Evolutionary conservation across 1,284 basidiomycete species (phyloP).

Genomic region (Fomitopsis betulina): DNA sequence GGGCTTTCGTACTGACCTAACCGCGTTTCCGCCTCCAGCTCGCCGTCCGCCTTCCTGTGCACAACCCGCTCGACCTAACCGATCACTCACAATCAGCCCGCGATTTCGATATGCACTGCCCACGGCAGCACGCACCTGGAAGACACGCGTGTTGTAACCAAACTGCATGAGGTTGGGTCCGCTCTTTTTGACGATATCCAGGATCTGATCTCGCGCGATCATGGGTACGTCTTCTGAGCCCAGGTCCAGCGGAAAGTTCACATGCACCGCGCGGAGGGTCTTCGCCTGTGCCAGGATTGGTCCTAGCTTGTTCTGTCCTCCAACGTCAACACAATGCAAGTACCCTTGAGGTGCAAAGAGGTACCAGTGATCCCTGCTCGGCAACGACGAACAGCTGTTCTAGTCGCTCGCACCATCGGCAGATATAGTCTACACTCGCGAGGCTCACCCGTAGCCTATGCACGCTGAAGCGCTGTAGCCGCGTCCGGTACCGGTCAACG

Average conservation of each 20-base stretch:
- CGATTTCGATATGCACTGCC: neutral
- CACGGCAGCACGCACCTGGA: constrained; percentile 35
- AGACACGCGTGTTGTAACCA: constrained; percentile 38
- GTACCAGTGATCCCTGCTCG: constrained; percentile 43
- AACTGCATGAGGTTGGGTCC: constrained; percentile 28
- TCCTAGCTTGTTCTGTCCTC: constrained; percentile 32
- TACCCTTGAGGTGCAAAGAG: neutral
- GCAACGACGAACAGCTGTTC: constrained; percentile 60
- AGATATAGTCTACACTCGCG: constrained; percentile 48
- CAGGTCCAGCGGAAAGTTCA: constrained; percentile 43
- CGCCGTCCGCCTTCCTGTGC: constrained; percentile 30
- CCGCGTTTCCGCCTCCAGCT: constrained; percentile 31
- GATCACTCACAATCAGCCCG: neutral
- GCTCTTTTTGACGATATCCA: constrained; percentile 26
- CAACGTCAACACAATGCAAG: neutral
- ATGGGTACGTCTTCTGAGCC: constrained; percentile 21
- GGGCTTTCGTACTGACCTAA: constrained; percentile 55
- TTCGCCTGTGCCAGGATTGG: constrained; percentile 29
- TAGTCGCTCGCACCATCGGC: constrained; percentile 43
- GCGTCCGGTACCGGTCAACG: constrained; percentile 42
- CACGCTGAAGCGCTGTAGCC: constrained; percentile 55
- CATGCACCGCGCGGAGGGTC: constrained; percentile 43
- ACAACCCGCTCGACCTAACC: constrained; percentile 45
- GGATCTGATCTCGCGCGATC: constrained; percentile 18
- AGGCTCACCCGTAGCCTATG: constrained; percentile 55